phyloP scores from a whole-genome alignment of 2,329 filamentous ascomycete species.

The Cercospora beticola region DNA sequence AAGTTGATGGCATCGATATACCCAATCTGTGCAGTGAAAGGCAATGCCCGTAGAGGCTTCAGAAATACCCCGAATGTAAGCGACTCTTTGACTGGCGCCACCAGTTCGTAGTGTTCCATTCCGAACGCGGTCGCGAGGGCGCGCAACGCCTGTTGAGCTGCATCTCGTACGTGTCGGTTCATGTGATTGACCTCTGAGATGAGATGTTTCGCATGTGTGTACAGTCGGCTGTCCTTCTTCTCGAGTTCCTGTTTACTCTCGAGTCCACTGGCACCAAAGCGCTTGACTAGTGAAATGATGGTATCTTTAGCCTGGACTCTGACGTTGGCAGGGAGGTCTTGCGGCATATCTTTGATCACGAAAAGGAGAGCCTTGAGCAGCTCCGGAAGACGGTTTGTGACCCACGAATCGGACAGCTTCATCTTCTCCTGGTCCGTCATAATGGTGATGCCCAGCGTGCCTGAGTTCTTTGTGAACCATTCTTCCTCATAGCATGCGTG shows the following conservation, averaged over 20 bases:
- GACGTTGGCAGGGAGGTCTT: slow-evolving; percentile 88
- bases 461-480: slow-evolving; percentile 97
- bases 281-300: slow-evolving; percentile 69
- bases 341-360: slow-evolving; percentile 97
- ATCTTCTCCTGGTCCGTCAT: slow-evolving; percentile 81
- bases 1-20: slow-evolving; percentile 98
- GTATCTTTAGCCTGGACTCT: slow-evolving; percentile 79
- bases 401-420: slow-evolving; percentile 79
- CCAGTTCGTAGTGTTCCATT: slow-evolving; percentile 80
- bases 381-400: slow-evolving; percentile 78
- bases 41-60: slow-evolving; percentile 88
- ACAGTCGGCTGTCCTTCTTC: slow-evolving; percentile 64
- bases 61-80: slow-evolving; percentile 90
- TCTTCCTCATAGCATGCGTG: slow-evolving; percentile 97
- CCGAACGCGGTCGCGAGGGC: slow-evolving; percentile 76
- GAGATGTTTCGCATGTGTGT: slow-evolving; percentile 78
- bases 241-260: slow-evolving; percentile 77
- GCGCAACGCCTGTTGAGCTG: slow-evolving; percentile 76
- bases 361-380: slow-evolving; percentile 91
- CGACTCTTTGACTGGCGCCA: slow-evolving; percentile 85
- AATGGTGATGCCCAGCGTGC: slow-evolving; percentile 84
- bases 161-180: slow-evolving; percentile 90
- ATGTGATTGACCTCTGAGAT: slow-evolving; percentile 89
- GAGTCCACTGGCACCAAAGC: slow-evolving; percentile 69
- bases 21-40: slow-evolving; percentile 93